Base-by-base conservation (phyloP, 345 rosid species). In the Turnera subulata region DNA sequence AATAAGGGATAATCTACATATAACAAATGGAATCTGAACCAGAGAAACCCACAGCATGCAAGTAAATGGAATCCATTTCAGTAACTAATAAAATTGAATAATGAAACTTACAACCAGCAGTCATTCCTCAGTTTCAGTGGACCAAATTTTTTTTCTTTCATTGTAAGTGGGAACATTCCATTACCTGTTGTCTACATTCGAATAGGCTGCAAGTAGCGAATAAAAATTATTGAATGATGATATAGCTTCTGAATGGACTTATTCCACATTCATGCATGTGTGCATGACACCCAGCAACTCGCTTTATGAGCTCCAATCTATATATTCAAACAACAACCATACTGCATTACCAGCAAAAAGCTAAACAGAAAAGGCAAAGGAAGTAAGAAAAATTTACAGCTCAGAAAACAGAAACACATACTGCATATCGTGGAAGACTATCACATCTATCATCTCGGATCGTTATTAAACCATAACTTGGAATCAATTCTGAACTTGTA, bases 371-470 rank as follows among this genome's bases (percentile, higher is more conserved):
- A 15, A 1, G 45, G 16, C 13, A 49, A 53, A 44, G 29, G 18
- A 32, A 56, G 16, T 6, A 26, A 25, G 35, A 3, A 13, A 12
- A 17, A 32, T 12, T 33, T 38, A 29, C 40, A 55, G 29, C 57
- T 18, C 40, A 35, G 48, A 13, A 61, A 21, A 38, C n/a, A 40
- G 22, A 37, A 62, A 45, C 37, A 57, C 65, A 51, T 58, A 58
- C 74, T 8, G 60, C 74, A 59, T 63, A 69, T 29, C 61, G 44
- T 38, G 74, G 74, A 24, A 63, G 48, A 58, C 11, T 12, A 11
- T 40, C 13, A 40, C 45, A 2, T 2, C 2, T 40, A 10, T 15
- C 13, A 15, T 40, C 45, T 11, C 14, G 15, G 23, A 23, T 1
- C 16, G 22, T 11, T 15, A 29, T 6, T 13, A 23, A 25, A 15